These are phyloP conservation scores for Epichloe brachyelytri DNA, from an alignment of 2,329 filamentous ascomycete species.

Conservation along the genomic window DNA sequence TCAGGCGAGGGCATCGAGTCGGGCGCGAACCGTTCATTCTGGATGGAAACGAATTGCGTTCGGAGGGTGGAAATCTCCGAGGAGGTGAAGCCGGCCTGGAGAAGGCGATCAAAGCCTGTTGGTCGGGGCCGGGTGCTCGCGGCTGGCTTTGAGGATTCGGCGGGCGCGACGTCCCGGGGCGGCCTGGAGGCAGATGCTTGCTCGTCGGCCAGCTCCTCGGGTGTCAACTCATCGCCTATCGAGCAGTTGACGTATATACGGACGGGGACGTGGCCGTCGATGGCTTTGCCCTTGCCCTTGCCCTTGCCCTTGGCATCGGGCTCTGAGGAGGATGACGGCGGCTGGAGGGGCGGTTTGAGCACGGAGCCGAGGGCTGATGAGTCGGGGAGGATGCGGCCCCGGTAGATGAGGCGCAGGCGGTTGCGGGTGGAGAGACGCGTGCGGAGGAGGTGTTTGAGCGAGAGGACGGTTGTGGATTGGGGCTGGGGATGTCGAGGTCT, in stretches of 20 bases:
- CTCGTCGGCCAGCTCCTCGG: slow-evolving; percentile 58
- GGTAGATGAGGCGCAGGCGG: slow-evolving; percentile 78
- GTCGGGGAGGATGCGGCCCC: slow-evolving; percentile 76
- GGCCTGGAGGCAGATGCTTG: slow-evolving; percentile 30
- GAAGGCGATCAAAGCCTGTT: slow-evolving; percentile 77
- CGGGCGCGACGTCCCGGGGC: slow-evolving; percentile 30
- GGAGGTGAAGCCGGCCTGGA: slow-evolving; percentile 67
- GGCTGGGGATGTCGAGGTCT: slow-evolving; percentile 60
- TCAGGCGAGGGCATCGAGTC: slow-evolving; percentile 78
- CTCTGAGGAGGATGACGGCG: slow-evolving; percentile 29
- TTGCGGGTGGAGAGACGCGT: slow-evolving; percentile 52
- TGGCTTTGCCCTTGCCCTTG: slow-evolving; percentile 61
- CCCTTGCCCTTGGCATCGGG: slow-evolving; percentile 31
- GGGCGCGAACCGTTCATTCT: slow-evolving; percentile 69
- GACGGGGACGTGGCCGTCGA: slow-evolving; percentile 17
- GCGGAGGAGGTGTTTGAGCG: slow-evolving; percentile 74
- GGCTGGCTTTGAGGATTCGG: slow-evolving; percentile 13
- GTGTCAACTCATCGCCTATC: slow-evolving; percentile 62
- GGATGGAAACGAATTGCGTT: slow-evolving; percentile 78
- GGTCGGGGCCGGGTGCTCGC: slow-evolving; percentile 20
- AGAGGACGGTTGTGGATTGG: slow-evolving; percentile 55
- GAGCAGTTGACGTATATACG: slow-evolving; percentile 89
- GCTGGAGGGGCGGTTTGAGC: slow-evolving; percentile 50
- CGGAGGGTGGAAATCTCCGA: slow-evolving; percentile 76
- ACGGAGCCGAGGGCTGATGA: slow-evolving; percentile 52